Evolutionary conservation across 495 filamentous ascomycete genomes (phyloP), one percentile per base, ranked within the genome.

Genomic region (Annulohypoxylon moriforme): DNA sequence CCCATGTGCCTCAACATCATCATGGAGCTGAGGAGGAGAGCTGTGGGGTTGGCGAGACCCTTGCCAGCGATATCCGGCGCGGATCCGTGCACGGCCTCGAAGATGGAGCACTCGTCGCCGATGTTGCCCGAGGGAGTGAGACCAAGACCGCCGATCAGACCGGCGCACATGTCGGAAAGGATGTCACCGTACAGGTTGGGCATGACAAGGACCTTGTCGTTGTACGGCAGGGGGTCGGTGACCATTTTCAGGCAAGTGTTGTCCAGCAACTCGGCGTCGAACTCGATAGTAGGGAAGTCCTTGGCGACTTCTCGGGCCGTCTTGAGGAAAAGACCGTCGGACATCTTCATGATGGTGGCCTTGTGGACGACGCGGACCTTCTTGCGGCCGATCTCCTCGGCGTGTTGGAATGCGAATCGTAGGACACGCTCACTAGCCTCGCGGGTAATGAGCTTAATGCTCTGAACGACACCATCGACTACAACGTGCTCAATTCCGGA

Each of bases 271-370:
- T 98, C 96, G 72, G 92, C 92, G 75, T 98, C 94, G 82, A 98
- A 98, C 80, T 97, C 90, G 75, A 98, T 89, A 57, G 91, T 85
- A 67, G 96, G 94, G 89, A 92, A 98, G 73, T 98, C 94, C 89
- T 97, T 94, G 80, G 92, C 84, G 77, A 99, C 85, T 25, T 94
- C 86, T 33, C 89, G 84, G 74, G 94, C 96, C 59, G 89, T 91
- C 81, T 87, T 91, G 65, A 98, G 86, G 91, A 99, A 99, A 55
- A 99, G 92, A 83, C 96, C 96, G 82, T 99, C 96, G 82, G 88
- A 91, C 96, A 98, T 98, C 90, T 99, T 99, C 96, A 98, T 98
- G 86, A 98, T 99, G 76, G 96, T 99, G 77, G 95, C 96, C 89
- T 98, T 98, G 89, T 98, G 95, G 58, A 98, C 96, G 40, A 91